Percentiles rank a stretch among this genome's conserved stretches.
Conservation (phyloP, 495 filamentous ascomycete genomes). For the Copromyces sp. region DNA sequence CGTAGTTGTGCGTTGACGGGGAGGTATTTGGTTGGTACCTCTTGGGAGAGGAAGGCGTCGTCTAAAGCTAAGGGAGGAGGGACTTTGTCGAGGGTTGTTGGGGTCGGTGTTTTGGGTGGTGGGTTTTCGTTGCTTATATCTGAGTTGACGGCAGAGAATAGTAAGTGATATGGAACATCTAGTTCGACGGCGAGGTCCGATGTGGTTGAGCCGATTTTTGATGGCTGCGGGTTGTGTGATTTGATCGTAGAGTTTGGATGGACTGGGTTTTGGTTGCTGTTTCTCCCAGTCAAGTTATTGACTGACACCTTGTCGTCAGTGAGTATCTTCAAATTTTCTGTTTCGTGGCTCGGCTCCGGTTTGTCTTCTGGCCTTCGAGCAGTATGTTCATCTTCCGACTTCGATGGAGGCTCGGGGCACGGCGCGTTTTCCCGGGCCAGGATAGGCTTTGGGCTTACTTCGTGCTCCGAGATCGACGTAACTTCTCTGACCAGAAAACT, state of each 20-base stretch:
- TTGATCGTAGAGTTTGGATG: not conserved
- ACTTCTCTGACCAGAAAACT: not conserved
- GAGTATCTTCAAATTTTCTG: not conserved
- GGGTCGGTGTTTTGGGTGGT: not conserved
- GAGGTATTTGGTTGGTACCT: not conserved
- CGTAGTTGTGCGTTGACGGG: not conserved
- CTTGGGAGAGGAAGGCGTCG: not conserved
- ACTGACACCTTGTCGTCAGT: not conserved
- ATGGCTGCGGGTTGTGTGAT: not conserved
- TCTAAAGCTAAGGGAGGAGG: not conserved
- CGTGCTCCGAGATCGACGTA: not conserved
- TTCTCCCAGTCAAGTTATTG: not conserved
- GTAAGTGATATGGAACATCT: not conserved
- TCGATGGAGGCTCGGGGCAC: not conserved
- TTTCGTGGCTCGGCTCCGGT: not conserved
- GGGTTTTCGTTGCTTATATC: not conserved
- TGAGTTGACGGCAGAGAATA: not conserved
- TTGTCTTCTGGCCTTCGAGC: not conserved
- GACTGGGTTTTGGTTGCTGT: not conserved
- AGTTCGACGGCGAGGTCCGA: not conserved
- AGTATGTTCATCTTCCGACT: not conserved
- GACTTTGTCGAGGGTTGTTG: not conserved
- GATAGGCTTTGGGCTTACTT: not conserved
- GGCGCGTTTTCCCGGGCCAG: not conserved
- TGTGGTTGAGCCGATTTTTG: not conserved